These are phyloP conservation scores for Lactifluus piperatus DNA, from an alignment of 768 basidiomycete species.

Conservation along the genomic window DNA sequence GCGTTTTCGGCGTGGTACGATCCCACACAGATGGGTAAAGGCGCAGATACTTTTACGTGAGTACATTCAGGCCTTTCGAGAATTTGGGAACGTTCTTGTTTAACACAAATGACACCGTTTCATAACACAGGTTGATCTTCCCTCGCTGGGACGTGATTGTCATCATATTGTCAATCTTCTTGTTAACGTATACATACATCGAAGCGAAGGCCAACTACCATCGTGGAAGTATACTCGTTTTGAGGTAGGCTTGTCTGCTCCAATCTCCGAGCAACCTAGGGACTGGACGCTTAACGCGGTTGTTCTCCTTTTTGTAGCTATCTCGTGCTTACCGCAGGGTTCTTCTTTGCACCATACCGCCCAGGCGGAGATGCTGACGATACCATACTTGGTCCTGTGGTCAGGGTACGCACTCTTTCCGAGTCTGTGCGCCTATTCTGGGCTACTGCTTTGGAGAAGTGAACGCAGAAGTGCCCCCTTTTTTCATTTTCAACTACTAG, in stretches of 20 bases:
- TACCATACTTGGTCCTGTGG: background rate
- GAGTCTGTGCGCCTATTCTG: slow-evolving; percentile 15
- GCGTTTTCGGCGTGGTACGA: slow-evolving; percentile 96
- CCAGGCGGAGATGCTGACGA: slow-evolving; percentile 19
- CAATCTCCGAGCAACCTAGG: no score
- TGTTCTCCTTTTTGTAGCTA: slow-evolving; percentile 48
- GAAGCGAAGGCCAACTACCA: slow-evolving; percentile 99
- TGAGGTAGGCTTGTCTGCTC: slow-evolving; percentile 49
- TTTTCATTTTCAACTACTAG: background rate
- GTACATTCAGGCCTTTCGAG: slow-evolving; percentile 24
- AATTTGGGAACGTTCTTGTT: background rate
- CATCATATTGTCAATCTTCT: slow-evolving; percentile 91
- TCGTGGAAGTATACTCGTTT: slow-evolving; percentile 88
- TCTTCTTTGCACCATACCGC: slow-evolving; percentile 72
- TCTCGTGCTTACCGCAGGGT: slow-evolving; percentile 82
- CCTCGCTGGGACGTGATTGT: slow-evolving; percentile 97
- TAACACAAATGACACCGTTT: background rate
- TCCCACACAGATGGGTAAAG: slow-evolving; percentile 76
- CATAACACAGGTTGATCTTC: slow-evolving; percentile 74
- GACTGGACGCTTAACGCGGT: background rate
- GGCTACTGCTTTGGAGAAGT: background rate
- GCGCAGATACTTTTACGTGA: slow-evolving; percentile 89
- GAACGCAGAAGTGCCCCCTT: background rate
- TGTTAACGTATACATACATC: slow-evolving; percentile 98
- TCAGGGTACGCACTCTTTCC: slow-evolving; percentile 8